These are phyloP conservation scores for Ustilago hordei DNA, from an alignment of 1,284 basidiomycete species.

Conservation along the genomic window DNA sequence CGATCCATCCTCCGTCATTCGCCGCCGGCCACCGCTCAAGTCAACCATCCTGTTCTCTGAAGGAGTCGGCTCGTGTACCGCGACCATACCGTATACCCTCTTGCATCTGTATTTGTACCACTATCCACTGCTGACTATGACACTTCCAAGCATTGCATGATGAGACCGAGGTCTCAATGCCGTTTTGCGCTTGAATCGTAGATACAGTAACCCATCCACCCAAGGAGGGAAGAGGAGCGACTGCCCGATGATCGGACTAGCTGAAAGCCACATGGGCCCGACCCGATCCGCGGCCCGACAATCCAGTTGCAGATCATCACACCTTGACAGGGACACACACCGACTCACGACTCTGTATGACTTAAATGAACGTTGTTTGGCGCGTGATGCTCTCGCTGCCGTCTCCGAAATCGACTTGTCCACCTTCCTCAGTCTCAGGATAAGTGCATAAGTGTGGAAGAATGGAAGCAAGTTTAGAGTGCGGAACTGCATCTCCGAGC, in stretches of 20 bases:
- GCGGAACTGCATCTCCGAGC: conserved; percentile 14
- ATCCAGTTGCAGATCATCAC: background rate
- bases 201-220: no score
- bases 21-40: no score
- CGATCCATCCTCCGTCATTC: background rate
- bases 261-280: no score
- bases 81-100: conserved; percentile 1
- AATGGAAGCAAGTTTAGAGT: conserved; percentile 45
- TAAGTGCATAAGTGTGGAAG: conserved; percentile 46
- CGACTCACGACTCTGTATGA: background rate
- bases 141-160: background rate
- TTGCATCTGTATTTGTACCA: background rate
- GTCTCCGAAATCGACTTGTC: background rate
- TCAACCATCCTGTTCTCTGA: background rate
- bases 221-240: background rate
- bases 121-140: background rate
- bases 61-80: background rate
- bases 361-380: conserved; percentile 4
- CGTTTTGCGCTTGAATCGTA: no score
- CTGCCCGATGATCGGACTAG: background rate
- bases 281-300: background rate
- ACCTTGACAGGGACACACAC: background rate
- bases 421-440: background rate
- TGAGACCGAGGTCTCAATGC: no score
- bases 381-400: background rate